These are phyloP conservation scores for Mortierella sp. DNA, from an alignment of 371 early-diverging fungal genomes.

Conservation along the genomic window DNA sequence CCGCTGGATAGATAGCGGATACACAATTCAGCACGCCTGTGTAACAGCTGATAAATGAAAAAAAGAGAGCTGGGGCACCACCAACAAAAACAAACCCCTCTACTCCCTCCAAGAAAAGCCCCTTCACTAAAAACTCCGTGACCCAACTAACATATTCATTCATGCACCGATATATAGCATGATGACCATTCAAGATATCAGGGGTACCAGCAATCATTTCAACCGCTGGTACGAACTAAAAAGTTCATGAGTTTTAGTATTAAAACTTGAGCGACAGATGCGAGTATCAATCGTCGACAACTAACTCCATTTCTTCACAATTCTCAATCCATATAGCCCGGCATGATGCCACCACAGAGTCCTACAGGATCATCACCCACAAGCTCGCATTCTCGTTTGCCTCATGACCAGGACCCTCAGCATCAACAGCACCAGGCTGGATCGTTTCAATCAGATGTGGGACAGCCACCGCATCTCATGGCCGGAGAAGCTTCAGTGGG, in stretches of 20 bases:
- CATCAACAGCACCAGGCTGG: conserved; percentile 20
- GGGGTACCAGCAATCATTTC: conserved; percentile 37
- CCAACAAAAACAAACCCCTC: too few relatives aligned
- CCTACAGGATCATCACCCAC: conserved; percentile 49
- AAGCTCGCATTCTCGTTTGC: conserved; percentile 25
- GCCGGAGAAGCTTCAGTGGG: conserved; percentile 17
- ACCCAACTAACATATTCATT: not conserved
- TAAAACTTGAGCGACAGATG: too few relatives aligned
- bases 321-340: conserved; percentile 20
- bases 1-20: too few relatives aligned
- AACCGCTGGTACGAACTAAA: conserved; percentile 19
- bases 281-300: too few relatives aligned
- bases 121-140: too few relatives aligned
- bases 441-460: conserved; percentile 29
- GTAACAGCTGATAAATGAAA: too few relatives aligned
- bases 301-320: not conserved
- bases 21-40: too few relatives aligned
- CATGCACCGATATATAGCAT: conserved; percentile 15
- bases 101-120: too few relatives aligned
- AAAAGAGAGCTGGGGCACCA: too few relatives aligned
- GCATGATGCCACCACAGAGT: conserved; percentile 49
- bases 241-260: too few relatives aligned
- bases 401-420: conserved; percentile 24
- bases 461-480: conserved; percentile 18
- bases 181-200: conserved; percentile 46